Evolutionary conservation across 2,329 filamentous ascomycete genomes (phyloP), one percentile per base, ranked within the genome.

Genomic region (Calonectria leucothoes): DNA sequence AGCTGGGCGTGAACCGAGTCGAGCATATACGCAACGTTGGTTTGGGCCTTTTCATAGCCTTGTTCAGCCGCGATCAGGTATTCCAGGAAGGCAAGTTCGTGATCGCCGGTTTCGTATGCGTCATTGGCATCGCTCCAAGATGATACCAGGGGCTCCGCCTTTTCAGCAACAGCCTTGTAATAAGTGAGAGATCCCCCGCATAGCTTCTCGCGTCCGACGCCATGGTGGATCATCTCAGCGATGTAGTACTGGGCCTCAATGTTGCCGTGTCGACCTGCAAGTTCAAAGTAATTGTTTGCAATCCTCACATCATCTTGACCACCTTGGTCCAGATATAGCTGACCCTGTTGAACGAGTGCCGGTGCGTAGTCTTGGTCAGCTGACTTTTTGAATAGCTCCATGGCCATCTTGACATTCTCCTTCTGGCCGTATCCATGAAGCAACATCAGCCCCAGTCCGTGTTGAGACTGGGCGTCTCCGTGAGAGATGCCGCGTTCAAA

Each of bases 191-290:
- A 95, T 71, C 94, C 89, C 10, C 89, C 89, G 80, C 96, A 98
- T 15, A 93, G 93, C 77, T 93, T 92, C 76, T 98, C 94, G 42
- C 94, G 90, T 6, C 94, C 95, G 35, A 97, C 90, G 0, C 94
- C 95, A 75, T 94, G 91, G 78, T 96, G 91, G 29, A 93, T 93
- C 87, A 98, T 92, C 84, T 98, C 96, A 2, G 95, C 96, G 5
- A 98, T 91, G 82, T 98, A 98, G 85, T 98, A 98, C 82, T 94
- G 95, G 0, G 95, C 94, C 84, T 98, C 95, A 74, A 98, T 94
- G 81, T 95, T 94, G 17, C 93, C 93, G 82, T 95, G 95, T 29
- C 94, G 89, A 49, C 93, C 93, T 6, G 96, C 96, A 61, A 96
- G 89, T 81, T 98, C 95, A 79, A 98, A 98, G 83, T 97, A 98